Conservation (phyloP, 1,284 basidiomycete genomes). For the Peniophora sp. region DNA sequence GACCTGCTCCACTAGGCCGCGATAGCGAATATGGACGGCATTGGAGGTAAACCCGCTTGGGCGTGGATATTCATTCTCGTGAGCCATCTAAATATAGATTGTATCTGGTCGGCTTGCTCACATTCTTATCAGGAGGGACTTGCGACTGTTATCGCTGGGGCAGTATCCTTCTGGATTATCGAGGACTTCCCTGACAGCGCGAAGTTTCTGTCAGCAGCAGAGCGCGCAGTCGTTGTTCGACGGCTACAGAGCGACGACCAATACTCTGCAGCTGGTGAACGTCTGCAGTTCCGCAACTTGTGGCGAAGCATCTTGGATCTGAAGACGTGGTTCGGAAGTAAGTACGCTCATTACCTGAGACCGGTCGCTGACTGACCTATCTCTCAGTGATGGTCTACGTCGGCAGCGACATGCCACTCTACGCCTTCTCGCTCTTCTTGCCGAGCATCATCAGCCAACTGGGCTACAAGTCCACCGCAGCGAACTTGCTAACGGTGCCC, state of each 20-base stretch:
- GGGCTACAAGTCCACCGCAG: conserved; percentile 39
- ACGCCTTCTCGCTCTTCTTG: conserved; percentile 47
- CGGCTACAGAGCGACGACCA: conserved; percentile 40
- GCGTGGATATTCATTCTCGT: conserved; percentile 72
- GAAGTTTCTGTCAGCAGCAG: conserved; percentile 42
- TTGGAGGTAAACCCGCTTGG: conserved; percentile 53
- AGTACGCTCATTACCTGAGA: conserved; percentile 9
- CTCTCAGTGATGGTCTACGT: conserved; percentile 18
- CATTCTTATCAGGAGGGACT: conserved; percentile 44
- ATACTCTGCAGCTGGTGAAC: conserved; percentile 41
- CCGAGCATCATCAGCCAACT: conserved; percentile 38
- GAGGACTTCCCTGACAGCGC: conserved; percentile 56
- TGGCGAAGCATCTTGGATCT: conserved; percentile 41
- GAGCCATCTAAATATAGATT: background rate
- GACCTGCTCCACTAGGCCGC: conserved; percentile 44
- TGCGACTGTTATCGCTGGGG: conserved; percentile 48
- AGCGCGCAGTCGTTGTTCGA: conserved; percentile 40
- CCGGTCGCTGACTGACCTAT: background rate
- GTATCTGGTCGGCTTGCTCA: background rate
- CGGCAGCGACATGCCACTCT: conserved; percentile 45
- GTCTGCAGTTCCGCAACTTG: conserved; percentile 36
- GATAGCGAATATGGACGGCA: conserved; percentile 60
- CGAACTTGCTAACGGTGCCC: conserved; percentile 47
- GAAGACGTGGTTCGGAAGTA: conserved; percentile 45
- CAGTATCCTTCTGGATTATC: conserved; percentile 46